These are phyloP conservation scores for Elongisporangium undulatum DNA, from an alignment of 352 stramenopile species.

Conservation along the genomic window DNA sequence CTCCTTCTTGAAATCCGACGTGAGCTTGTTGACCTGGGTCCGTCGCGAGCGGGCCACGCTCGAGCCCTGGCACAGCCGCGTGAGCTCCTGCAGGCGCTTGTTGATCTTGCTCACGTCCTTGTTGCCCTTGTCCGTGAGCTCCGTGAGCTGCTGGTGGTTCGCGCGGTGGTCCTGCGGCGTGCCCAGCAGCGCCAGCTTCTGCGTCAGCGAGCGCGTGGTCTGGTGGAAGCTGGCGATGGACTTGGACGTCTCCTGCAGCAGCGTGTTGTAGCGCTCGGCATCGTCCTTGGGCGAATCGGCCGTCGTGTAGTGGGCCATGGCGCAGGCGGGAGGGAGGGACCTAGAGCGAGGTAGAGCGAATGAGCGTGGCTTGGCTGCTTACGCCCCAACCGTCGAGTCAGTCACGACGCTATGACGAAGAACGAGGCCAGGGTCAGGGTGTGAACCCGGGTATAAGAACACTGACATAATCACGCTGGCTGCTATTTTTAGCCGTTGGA, in stretches of 20 bases:
- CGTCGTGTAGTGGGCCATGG: conserved; percentile 42
- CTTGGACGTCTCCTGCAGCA: conserved; percentile 57
- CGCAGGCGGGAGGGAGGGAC: not conserved
- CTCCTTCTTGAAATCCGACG: conserved; percentile 61
- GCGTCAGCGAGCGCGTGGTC: conserved; percentile 45
- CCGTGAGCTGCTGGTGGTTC: conserved; percentile 59
- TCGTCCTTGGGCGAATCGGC: conserved; percentile 44
- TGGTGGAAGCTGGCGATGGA: conserved; percentile 58
- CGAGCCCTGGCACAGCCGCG: conserved; percentile 17
- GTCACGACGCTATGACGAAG: not conserved
- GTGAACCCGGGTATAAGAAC: not conserved
- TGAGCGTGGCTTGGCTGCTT: not conserved
- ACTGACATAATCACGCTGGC: not conserved
- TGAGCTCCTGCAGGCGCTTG: conserved; percentile 41
- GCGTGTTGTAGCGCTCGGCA: conserved; percentile 41
- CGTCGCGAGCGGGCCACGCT: conserved; percentile 30
- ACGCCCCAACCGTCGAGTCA: not conserved
- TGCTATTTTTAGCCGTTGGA: not conserved
- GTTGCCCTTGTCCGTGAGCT: conserved; percentile 55
- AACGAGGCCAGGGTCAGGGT: not conserved
- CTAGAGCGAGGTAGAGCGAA: not conserved
- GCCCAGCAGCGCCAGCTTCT: conserved; percentile 63
- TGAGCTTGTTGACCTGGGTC: conserved; percentile 53
- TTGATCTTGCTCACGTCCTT: conserved; percentile 59
- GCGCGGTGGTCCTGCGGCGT: conserved; percentile 49